Percentiles rank a stretch among this genome's conserved stretches.
Conservation (phyloP, 202 grass and related monocot genomes). For the Carex arenaria region DNA sequence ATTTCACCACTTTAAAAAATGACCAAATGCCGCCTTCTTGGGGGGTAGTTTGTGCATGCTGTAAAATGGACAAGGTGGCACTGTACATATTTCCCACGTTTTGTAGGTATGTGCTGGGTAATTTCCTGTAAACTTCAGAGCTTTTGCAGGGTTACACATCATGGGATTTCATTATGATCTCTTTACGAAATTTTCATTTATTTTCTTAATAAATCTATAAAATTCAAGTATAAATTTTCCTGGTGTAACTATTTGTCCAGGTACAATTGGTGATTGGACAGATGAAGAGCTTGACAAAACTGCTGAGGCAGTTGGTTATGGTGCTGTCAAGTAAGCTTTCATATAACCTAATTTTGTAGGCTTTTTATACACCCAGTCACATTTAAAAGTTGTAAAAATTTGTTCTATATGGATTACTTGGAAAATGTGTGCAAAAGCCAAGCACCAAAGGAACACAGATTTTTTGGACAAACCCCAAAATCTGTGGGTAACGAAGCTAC, state of each 20-base stretch:
- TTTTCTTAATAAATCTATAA: slow-evolving; percentile 5
- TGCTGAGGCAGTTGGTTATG: slow-evolving; percentile 92
- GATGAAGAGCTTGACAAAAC: slow-evolving; percentile 79
- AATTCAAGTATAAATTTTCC: slow-evolving; percentile 11
- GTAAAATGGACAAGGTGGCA: neutral
- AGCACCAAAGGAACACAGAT: neutral
- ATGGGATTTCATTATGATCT: neutral
- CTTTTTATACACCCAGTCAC: neutral
- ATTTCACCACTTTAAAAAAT: no score
- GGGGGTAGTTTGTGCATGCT: neutral
- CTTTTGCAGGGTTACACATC: neutral
- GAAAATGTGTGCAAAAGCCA: neutral
- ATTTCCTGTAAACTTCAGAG: neutral
- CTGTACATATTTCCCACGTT: neutral
- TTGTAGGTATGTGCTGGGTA: neutral
- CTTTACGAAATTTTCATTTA: neutral
- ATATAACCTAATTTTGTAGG: neutral
- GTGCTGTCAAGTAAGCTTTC: slow-evolving; percentile 76
- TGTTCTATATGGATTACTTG: neutral
- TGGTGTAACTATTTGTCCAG: slow-evolving; percentile 36
- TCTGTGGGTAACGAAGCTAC: no score
- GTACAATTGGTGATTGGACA: slow-evolving; percentile 89
- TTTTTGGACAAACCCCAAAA: neutral
- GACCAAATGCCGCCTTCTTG: no score
- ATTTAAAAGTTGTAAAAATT: neutral